Evolutionary conservation across 345 rosid species (phyloP).

Genomic region (Dipteronia sinensis): DNA sequence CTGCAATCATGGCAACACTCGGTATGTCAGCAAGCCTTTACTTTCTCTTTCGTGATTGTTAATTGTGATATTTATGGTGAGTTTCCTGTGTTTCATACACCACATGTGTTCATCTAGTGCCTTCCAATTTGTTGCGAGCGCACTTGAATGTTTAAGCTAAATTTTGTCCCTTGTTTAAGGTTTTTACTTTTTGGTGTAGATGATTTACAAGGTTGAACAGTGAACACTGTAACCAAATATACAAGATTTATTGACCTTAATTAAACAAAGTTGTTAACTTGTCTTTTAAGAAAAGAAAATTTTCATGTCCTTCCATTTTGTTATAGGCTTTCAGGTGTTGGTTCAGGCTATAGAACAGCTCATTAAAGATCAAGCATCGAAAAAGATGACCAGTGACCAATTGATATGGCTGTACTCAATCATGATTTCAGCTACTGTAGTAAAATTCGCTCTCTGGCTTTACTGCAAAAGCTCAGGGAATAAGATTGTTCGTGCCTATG

Average conservation of each 20-base stretch:
- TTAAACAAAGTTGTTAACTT: not conserved
- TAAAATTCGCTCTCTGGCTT: constrained; percentile 80
- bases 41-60: not conserved
- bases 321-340: constrained; percentile 78
- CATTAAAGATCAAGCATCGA: constrained; percentile 42
- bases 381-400: constrained; percentile 51
- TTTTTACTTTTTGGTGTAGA: no score
- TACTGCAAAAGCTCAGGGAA: constrained; percentile 79
- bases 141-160: no score
- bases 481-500: constrained; percentile 88
- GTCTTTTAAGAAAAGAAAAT: not conserved
- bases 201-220: not conserved
- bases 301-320: not conserved
- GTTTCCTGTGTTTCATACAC: not conserved
- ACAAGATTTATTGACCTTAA: not conserved
- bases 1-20: constrained; percentile 94
- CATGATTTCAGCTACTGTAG: constrained; percentile 78
- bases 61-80: not conserved
- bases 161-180: no score
- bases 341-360: constrained; percentile 73
- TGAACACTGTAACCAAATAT: not conserved
- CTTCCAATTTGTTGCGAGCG: not conserved
- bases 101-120: not conserved
- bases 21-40: constrained; percentile 42
- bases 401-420: constrained; percentile 71